A percentile compares a stretch with the other conserved stretches of the same genome.
phyloP scores from a whole-genome alignment of 805 yeast genomes.

The Metschnikowia kunwiensis region DNA sequence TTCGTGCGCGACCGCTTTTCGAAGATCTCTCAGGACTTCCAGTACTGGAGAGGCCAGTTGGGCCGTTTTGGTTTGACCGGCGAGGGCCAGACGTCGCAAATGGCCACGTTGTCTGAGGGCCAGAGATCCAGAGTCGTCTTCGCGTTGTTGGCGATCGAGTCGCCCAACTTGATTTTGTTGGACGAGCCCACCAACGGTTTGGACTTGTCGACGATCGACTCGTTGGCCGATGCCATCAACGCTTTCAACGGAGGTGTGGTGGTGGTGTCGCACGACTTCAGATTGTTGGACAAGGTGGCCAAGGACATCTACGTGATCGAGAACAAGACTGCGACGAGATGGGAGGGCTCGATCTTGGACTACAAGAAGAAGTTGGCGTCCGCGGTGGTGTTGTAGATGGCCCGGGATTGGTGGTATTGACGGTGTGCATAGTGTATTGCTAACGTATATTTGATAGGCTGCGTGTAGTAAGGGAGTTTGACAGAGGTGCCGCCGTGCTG shows the following conservation, averaged over 20 bases:
- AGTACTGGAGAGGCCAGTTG: conserved; percentile 96
- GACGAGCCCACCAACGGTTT: conserved; percentile 99
- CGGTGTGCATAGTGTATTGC: too few species aligned
- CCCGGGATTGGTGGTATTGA: too few species aligned
- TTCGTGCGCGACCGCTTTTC: conserved; percentile 95
- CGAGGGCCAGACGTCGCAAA: conserved; percentile 96
- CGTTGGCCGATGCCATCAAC: conserved; percentile 93
- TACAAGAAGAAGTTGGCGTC: conserved; percentile 94
- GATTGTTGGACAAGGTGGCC: conserved; percentile 94
- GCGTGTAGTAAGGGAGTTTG: too few species aligned
- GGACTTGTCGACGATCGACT: conserved; percentile 97
- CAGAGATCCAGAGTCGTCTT: conserved; percentile 99
- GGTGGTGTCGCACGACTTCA: conserved; percentile 98
- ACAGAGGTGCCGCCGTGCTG: too few species aligned
- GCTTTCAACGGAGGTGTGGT: conserved; percentile 97
- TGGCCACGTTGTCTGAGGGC: conserved; percentile 98
- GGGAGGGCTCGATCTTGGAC: conserved; percentile 89
- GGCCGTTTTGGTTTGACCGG: conserved; percentile 99
- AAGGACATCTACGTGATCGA: conserved; percentile 96
- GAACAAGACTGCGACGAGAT: conserved; percentile 90
- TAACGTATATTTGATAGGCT: too few species aligned
- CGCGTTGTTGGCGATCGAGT: conserved; percentile 90
- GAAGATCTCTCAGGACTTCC: conserved; percentile 91
- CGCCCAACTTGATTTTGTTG: conserved; percentile 89
- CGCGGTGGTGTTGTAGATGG: conserved; percentile 65